Evolutionary conservation across 768 basidiomycete genomes (phyloP).

Genomic region (Auricularia sp.): DNA sequence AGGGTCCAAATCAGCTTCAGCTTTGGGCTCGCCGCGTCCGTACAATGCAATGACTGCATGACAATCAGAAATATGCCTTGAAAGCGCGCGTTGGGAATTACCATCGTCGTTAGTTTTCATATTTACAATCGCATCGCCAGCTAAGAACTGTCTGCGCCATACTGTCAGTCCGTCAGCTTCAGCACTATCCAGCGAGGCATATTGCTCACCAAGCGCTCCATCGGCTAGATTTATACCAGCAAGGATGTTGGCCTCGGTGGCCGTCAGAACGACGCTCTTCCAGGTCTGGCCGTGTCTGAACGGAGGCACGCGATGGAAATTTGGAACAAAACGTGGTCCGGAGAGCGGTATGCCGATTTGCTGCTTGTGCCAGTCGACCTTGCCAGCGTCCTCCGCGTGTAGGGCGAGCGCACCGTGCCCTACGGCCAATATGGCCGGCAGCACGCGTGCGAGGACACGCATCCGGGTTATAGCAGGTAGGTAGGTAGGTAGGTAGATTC

Average conservation of each 20-base stretch:
- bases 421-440: not conserved
- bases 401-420: conserved; percentile 27
- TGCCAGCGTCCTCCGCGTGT: conserved; percentile 65
- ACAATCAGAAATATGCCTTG: not conserved
- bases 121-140: conserved; percentile 53
- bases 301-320: conserved; percentile 36
- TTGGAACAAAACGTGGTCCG: conserved; percentile 41
- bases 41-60: conserved; percentile 4
- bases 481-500: no score
- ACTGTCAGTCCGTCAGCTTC: conserved; percentile 4
- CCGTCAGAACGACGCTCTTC: conserved; percentile 47
- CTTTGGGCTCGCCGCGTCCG: not conserved
- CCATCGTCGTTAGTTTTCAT: conserved; percentile 51
- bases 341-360: conserved; percentile 64
- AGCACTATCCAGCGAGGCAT: not conserved
- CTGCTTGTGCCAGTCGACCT: conserved; percentile 80
- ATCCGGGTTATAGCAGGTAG: not conserved
- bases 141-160: conserved; percentile 32
- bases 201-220: conserved; percentile 57
- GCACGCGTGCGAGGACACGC: not conserved
- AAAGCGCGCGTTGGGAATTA: conserved; percentile 22
- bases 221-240: conserved; percentile 58
- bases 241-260: conserved; percentile 66
- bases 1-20: not conserved
- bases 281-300: conserved; percentile 17